phyloP scores from a whole-genome alignment of 192 early-diverging fungal species.

The Diversispora epigaea region DNA sequence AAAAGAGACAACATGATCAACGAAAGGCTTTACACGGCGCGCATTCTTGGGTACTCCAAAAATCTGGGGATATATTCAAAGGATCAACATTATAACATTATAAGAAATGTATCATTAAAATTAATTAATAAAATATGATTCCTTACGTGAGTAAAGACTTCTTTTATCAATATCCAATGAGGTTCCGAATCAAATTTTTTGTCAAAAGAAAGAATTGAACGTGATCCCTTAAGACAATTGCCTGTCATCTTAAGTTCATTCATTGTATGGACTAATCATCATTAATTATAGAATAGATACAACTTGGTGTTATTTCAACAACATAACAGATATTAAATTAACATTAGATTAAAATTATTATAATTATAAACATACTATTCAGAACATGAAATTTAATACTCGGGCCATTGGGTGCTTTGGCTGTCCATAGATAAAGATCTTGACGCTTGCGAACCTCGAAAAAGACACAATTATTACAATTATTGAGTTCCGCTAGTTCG shows the following conservation, averaged over 20 bases:
- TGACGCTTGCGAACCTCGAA: constrained; percentile 91
- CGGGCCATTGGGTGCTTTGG: constrained; percentile 93
- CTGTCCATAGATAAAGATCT: constrained; percentile 96
- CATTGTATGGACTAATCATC: constrained; percentile 88
- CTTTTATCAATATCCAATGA: constrained; percentile 86
- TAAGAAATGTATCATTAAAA: background rate
- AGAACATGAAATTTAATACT: constrained; percentile 93
- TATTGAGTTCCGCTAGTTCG: constrained; percentile 93
- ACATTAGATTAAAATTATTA: background rate
- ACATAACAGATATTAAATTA: background rate
- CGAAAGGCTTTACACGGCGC: constrained; percentile 92
- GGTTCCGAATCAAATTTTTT: constrained; percentile 85
- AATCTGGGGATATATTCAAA: constrained; percentile 45
- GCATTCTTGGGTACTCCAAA: constrained; percentile 88
- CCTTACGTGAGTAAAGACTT: constrained; percentile 73
- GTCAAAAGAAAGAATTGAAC: constrained; percentile 95
- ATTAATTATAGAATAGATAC: background rate
- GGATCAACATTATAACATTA: background rate
- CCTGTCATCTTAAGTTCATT: constrained; percentile 98
- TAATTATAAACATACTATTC: constrained; percentile 61
- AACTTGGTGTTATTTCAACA: background rate
- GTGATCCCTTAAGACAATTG: constrained; percentile 95
- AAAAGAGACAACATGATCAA: constrained; percentile 92
- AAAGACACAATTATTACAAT: constrained; percentile 98
- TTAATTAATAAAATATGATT: background rate